Base-by-base conservation (phyloP, 1,139 yeast genomes). In the Hanseniaspora sp. region DNA sequence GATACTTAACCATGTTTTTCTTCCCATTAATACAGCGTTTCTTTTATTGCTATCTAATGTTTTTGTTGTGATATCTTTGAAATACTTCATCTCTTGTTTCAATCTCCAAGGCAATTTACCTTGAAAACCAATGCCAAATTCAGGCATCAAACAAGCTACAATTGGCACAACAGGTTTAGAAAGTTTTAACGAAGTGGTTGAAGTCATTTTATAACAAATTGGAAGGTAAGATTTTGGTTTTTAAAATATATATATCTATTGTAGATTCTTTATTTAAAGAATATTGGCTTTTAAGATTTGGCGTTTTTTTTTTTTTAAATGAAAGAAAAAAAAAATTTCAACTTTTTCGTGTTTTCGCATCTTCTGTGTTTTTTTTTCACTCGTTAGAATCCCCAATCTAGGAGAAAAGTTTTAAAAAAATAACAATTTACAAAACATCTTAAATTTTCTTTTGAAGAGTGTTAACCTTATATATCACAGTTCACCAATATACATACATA, bases 1-100 rank as follows among this genome's bases (percentile, higher is more conserved):
- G 47, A 92, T 88, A 8, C 96, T 86, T 40, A 88, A 94, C 95
- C 97, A 92, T 1, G 98, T 92, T 64, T 82, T 84, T 56, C 96
- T 75, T 6, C 99, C 99, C 99, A 94, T 92, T 9, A 94, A 75
- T 13, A 94, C 97, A 0, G 88, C 95, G 62, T 90, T 86, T 55
- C 69, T 65, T 56, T 68, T 69, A 7, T 57, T 57, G 6, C 73
- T 63, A 43, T 67, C 68, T 5, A 56, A 48, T 2, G 69, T 64
- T 1, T 61, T 60, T 4, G 81, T 70, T 0, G 98, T 92, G 17
- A 86, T 83, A 55, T 79, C 78, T 57, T 79, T 77, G 71, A 92
- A 92, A 66, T 83, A 92, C 63, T 79, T 79, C 82, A 94, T 86
- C 67, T 92, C 99, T 56, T 82, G 76, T 55, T 80, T 74, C 35